Conservation (phyloP, 176 grass and related monocot genomes). For the Cenchrus purpureus region DNA sequence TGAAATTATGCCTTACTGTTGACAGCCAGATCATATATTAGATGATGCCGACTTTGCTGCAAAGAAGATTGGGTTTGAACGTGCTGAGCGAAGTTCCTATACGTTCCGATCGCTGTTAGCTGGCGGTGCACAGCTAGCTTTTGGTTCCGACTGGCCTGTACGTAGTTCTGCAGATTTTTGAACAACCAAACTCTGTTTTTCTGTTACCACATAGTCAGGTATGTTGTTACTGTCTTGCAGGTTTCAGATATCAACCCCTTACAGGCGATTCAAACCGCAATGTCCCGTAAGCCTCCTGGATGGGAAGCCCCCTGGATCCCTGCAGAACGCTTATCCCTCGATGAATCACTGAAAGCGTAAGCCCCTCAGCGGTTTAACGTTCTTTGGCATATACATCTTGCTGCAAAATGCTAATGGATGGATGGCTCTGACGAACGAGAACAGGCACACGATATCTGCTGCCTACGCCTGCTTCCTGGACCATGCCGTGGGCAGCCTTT, state of each 20-base stretch:
- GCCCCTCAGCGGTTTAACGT: neutral
- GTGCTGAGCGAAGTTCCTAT: conserved; percentile 71
- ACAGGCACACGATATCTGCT: conserved; percentile 80
- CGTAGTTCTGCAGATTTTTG: neutral
- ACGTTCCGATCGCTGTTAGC: conserved; percentile 57
- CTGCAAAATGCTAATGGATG: neutral
- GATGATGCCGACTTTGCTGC: conserved; percentile 64
- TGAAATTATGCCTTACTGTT: conserved; percentile 28
- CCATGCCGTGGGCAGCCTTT: conserved; percentile 67
- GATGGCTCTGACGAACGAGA: neutral
- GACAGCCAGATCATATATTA: conserved; percentile 84
- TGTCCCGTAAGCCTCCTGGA: conserved; percentile 60
- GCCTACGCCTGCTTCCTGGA: conserved; percentile 85
- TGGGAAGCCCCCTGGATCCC: conserved; percentile 78
- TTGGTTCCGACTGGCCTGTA: conserved; percentile 98
- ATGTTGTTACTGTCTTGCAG: conserved; percentile 37
- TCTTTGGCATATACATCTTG: neutral
- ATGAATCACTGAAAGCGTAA: conserved; percentile 88
- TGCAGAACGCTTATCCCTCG: conserved; percentile 56
- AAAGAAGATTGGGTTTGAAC: conserved; percentile 65
- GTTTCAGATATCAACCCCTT: conserved; percentile 87
- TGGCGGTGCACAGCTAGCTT: conserved; percentile 67
- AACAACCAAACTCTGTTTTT: neutral
- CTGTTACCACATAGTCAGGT: conserved; percentile 2
- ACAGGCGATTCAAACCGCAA: conserved; percentile 62